Conservation (phyloP, 2,329 filamentous ascomycete genomes). For the Aspergillus hortae region DNA sequence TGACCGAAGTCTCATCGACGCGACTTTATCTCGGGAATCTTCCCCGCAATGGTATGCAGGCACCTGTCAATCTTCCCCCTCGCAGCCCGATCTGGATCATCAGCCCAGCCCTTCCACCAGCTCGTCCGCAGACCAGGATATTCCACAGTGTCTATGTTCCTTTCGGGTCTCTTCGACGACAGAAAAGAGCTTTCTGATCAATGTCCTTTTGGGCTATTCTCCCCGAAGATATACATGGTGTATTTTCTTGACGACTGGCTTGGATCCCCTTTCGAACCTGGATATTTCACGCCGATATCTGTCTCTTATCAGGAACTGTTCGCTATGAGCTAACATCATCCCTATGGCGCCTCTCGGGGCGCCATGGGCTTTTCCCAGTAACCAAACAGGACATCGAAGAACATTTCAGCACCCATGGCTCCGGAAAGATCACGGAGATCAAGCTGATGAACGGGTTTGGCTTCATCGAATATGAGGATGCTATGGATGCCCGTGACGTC, state of each 20-base stretch:
- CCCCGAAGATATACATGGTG: too few species aligned
- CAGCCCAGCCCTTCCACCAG: conserved; percentile 6
- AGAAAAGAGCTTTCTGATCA: neutral
- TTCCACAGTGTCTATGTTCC: conserved; percentile 11
- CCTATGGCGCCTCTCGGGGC: conserved; percentile 25
- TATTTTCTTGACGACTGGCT: too few species aligned
- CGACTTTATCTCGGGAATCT: conserved; percentile 97
- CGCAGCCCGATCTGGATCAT: conserved; percentile 19
- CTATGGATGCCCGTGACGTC: conserved; percentile 96
- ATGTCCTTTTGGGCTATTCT: too few species aligned
- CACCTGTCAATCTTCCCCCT: conserved; percentile 28
- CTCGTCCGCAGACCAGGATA: conserved; percentile 10
- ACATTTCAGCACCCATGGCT: conserved; percentile 93
- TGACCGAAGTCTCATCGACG: conserved; percentile 89
- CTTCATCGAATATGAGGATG: conserved; percentile 99
- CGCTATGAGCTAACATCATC: conserved; percentile 30
- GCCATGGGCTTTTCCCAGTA: conserved; percentile 55
- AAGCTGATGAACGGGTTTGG: conserved; percentile 99
- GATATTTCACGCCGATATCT: conserved; percentile 9
- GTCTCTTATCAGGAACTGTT: conserved; percentile 20
- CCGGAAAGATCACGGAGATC: conserved; percentile 96
- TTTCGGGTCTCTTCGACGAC: neutral
- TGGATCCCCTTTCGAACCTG: neutral
- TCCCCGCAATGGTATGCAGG: conserved; percentile 80
- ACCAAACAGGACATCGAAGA: conserved; percentile 96